Conservation (phyloP, 2,329 filamentous ascomycete species). For the Neonectria ditissima region DNA sequence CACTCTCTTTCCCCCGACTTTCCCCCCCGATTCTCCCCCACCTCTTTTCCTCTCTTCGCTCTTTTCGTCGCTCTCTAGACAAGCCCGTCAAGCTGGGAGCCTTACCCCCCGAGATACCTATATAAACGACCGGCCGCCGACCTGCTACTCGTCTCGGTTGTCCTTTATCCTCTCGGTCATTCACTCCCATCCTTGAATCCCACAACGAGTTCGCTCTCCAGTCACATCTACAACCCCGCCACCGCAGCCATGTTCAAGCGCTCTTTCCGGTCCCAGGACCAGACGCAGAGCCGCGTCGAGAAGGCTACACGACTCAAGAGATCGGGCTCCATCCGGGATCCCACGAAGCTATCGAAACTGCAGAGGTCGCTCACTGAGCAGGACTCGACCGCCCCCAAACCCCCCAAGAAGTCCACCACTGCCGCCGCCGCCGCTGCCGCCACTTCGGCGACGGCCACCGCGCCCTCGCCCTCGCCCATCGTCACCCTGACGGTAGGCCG, state of each 20-base stretch:
- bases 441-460: conserved; percentile 15
- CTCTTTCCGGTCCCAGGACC: conserved; percentile 83
- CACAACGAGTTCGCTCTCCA: conserved; percentile 46
- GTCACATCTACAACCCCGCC: conserved; percentile 28
- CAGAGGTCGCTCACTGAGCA: conserved; percentile 81
- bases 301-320: conserved; percentile 88
- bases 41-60: conserved; percentile 53
- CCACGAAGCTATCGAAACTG: conserved; percentile 85
- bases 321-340: conserved; percentile 70
- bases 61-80: conserved; percentile 66
- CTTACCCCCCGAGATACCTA: conserved; percentile 16
- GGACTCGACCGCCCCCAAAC: conserved; percentile 48
- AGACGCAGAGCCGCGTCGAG: conserved; percentile 74
- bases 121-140: conserved; percentile 20
- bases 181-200: conserved; percentile 35
- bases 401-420: conserved; percentile 33
- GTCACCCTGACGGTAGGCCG: conserved; percentile 86
- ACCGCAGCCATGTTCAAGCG: conserved; percentile 85
- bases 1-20: conserved; percentile 37
- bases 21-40: conserved; percentile 43
- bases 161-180: conserved; percentile 24
- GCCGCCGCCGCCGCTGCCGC: conserved; percentile 13
- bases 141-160: conserved; percentile 15
- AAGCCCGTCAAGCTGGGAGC: conserved; percentile 44
- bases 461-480: conserved; percentile 72